Evolutionary conservation across 208 protist genomes (phyloP), one percentile per base, ranked within the genome.

Genomic region (Crithidia fasciculata): DNA sequence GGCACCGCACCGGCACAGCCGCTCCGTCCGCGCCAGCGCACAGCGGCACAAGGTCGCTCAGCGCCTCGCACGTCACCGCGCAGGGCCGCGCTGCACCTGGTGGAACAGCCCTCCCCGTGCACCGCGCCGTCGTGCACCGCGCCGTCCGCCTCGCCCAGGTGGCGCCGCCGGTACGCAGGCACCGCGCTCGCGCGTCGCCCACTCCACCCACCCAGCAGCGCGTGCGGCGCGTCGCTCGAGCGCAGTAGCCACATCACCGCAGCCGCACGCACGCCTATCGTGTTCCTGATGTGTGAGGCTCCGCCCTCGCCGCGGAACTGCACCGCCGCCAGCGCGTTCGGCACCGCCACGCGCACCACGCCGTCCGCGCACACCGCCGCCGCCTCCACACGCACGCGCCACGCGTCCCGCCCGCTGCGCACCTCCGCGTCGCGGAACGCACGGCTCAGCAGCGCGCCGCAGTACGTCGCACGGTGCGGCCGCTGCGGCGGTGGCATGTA

Each of bases 91-190:
- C 41, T 45, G 15, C 59, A n/a, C 76, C 56, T 73, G 60, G 3
- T 82, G 69, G 56, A 94, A 94, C n/a, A 94, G 76, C 43, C 81
- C 63, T 92, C 86, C n/a, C 87, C 84, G 39, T 89, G 77, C 53
- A 86, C 80, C 7, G 49, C 59, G 15, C 88, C 88, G 61, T 86
- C 57, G 58, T 73, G 62, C 50, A 65, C 53, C 16, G 65, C 70
- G 15, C 72, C 85, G 9, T 56, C 47, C 8, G 9, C 64, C 2
- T 79, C 72, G 9, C 37, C 64, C 37, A 8, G 10, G 36, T 62
- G 10, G 9, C 57, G n/a, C 39, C 4, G 10, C 45, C 69, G 62
- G 63, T 73, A 69, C 47, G 4, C 54, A 73, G 62, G 64, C 50
- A 69, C 60, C 63, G 52, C 64, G 52, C 56, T 71, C 19, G 53